These are phyloP conservation scores for Isoetes engelmannii DNA, from an alignment of 83 land plant species.

Conservation along the genomic window DNA sequence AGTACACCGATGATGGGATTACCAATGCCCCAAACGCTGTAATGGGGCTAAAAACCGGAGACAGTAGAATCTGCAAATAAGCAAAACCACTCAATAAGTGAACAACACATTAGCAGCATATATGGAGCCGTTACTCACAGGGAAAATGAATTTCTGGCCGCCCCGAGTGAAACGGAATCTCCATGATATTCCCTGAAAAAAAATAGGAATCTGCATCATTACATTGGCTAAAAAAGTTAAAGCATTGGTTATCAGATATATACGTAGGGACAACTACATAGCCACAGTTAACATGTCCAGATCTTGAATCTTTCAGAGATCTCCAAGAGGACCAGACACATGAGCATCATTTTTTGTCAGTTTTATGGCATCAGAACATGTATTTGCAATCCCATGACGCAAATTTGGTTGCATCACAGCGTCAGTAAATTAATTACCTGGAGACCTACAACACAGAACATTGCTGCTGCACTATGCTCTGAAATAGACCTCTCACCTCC, in stretches of 20 bases:
- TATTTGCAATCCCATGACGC: too few relatives aligned
- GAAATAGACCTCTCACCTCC: constrained; percentile 88
- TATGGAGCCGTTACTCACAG: constrained; percentile 13
- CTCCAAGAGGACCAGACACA: too few relatives aligned
- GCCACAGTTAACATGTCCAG: too few relatives aligned
- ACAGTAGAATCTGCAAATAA: constrained; percentile 20
- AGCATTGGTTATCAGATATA: neutral
- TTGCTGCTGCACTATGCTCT: constrained; percentile 64
- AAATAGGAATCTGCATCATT: neutral
- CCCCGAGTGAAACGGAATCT: constrained; percentile 35
- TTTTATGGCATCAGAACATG: too few relatives aligned
- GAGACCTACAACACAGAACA: constrained; percentile 65
- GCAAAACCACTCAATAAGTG: neutral
- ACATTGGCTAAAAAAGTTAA: neutral
- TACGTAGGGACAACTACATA: too few relatives aligned
- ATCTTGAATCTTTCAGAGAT: too few relatives aligned
- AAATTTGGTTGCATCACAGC: neutral
- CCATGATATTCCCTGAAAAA: constrained; percentile 31
- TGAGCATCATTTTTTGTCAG: too few relatives aligned
- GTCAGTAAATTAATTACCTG: constrained; percentile 42
- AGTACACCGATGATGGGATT: constrained; percentile 28
- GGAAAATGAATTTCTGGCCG: constrained; percentile 33
- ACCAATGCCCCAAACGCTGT: constrained; percentile 32
- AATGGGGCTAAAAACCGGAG: constrained; percentile 20
- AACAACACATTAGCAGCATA: neutral